Percentiles rank a stretch among this genome's conserved stretches.
Conservation (phyloP, 352 stramenopile genomes). For the Peronospora belbahrii region DNA sequence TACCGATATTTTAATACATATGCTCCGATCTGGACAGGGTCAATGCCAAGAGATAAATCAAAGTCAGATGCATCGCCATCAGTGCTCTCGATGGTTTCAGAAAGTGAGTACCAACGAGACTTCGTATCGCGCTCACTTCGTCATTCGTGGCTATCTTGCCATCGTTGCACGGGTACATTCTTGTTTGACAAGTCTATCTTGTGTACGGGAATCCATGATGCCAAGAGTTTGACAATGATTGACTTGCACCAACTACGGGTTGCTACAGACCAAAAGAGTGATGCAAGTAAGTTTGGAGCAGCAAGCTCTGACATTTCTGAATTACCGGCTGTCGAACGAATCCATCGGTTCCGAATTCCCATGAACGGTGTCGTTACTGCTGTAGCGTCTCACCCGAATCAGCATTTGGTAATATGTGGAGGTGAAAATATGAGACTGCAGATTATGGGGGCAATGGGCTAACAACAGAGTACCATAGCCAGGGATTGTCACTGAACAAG, state of each 20-base stretch:
- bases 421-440: constrained; percentile 35
- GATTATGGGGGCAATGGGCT: constrained; percentile 20
- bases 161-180: constrained; percentile 39
- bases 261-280: not conserved
- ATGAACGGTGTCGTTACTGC: constrained; percentile 38
- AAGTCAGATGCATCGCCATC: constrained; percentile 23
- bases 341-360: constrained; percentile 46
- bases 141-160: constrained; percentile 46
- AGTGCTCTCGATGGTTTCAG: constrained; percentile 21
- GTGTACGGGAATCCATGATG: constrained; percentile 39
- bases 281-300: not conserved
- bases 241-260: constrained; percentile 35
- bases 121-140: constrained; percentile 20
- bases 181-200: constrained; percentile 47
- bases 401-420: constrained; percentile 40
- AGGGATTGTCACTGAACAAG: not conserved
- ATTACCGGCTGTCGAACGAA: constrained; percentile 19
- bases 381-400: constrained; percentile 34
- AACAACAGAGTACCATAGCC: not conserved
- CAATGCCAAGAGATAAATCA: constrained; percentile 10
- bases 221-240: constrained; percentile 37
- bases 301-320: not conserved
- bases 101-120: constrained; percentile 15
- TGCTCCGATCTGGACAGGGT: constrained; percentile 5
- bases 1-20: not conserved